Percentiles rank a stretch among this genome's conserved stretches.
Conservation (phyloP, 768 basidiomycete genomes). For the Mycena rosella region DNA sequence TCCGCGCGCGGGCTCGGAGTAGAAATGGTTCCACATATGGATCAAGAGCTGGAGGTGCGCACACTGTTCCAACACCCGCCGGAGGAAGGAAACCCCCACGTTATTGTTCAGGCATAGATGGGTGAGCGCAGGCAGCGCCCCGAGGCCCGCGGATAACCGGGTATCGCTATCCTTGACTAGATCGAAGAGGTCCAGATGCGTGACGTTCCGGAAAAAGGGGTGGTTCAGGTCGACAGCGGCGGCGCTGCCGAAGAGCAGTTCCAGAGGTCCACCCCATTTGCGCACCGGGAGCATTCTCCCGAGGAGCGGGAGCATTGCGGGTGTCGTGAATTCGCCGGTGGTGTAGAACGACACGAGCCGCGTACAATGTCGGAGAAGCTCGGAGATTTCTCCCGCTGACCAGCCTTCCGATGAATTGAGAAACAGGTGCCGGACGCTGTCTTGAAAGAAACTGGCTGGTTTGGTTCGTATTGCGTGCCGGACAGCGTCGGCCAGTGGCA, state of each 20-base stretch:
- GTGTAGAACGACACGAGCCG: constrained; percentile 3
- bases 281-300: neutral
- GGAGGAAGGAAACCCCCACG: neutral
- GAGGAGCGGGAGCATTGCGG: neutral
- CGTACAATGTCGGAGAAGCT: constrained; percentile 13
- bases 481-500: neutral
- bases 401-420: neutral
- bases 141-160: neutral
- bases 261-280: constrained; percentile 3
- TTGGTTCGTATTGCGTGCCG: constrained; percentile 13
- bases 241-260: neutral
- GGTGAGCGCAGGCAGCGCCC: constrained; percentile 18
- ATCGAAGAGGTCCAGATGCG: constrained; percentile 32
- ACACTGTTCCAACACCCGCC: neutral
- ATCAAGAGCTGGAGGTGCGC: too few species aligned
- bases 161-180: neutral
- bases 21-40: too few species aligned
- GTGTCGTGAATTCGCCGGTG: neutral
- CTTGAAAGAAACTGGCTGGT: constrained; percentile 20
- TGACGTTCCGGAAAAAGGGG: constrained; percentile 13
- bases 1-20: neutral
- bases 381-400: neutral
- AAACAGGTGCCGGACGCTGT: constrained; percentile 15
- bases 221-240: neutral
- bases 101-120: constrained; percentile 20